These are phyloP conservation scores for Leccinum boreale DNA, from an alignment of 768 basidiomycete genomes.

Conservation along the genomic window DNA sequence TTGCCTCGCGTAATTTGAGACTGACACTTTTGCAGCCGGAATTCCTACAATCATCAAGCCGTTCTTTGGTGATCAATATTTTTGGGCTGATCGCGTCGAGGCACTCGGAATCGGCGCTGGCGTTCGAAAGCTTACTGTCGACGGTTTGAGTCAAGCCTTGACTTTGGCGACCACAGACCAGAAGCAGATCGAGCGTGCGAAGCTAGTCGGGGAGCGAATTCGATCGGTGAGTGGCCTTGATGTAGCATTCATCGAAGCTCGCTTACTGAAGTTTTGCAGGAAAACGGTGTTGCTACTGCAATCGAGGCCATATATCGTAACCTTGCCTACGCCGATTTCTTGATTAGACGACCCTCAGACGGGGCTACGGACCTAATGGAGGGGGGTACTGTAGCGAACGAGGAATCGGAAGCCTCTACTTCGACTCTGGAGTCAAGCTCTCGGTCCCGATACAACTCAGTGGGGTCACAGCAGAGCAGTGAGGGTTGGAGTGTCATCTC, in stretches of 20 bases:
- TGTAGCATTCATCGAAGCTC: background rate
- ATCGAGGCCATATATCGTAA: slow-evolving; percentile 97
- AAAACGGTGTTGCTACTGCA: slow-evolving; percentile 91
- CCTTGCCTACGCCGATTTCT: slow-evolving; percentile 86
- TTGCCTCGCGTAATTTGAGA: background rate
- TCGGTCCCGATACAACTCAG: slow-evolving; percentile 53
- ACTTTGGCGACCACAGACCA: slow-evolving; percentile 77
- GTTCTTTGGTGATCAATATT: slow-evolving; percentile 97
- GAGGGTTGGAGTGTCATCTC: slow-evolving; percentile 90
- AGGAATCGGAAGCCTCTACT: slow-evolving; percentile 32
- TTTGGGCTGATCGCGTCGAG: slow-evolving; percentile 98
- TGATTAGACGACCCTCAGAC: slow-evolving; percentile 60
- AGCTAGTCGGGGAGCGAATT: slow-evolving; percentile 81
- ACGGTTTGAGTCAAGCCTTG: slow-evolving; percentile 75
- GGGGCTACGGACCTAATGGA: slow-evolving; percentile 23
- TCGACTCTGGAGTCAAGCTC: slow-evolving; percentile 31
- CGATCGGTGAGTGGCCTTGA: slow-evolving; percentile 52
- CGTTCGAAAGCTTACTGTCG: slow-evolving; percentile 83
- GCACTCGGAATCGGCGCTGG: slow-evolving; percentile 88
- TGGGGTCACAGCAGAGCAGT: slow-evolving; percentile 56
- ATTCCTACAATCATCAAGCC: slow-evolving; percentile 95
- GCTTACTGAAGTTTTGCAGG: slow-evolving; percentile 44
- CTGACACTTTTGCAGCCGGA: slow-evolving; percentile 52
- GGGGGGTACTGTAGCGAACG: slow-evolving; percentile 15
- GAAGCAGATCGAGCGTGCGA: slow-evolving; percentile 87